These are phyloP conservation scores for Amoebophrya sp. DNA, from an alignment of 169 alveolate genomes.

Conservation along the genomic window DNA sequence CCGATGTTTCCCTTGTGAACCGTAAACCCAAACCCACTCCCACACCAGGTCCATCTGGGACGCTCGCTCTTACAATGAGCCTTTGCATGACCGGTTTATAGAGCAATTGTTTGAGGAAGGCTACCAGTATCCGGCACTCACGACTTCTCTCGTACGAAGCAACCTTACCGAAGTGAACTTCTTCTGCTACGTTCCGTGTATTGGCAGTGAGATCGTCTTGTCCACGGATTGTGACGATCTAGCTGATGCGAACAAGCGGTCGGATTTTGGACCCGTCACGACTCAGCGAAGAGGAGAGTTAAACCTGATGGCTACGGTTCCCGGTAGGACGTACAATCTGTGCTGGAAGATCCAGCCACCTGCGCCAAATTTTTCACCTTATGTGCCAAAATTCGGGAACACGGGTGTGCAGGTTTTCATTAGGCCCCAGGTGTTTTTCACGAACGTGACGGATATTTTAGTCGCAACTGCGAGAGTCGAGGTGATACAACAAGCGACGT, in stretches of 20 bases:
- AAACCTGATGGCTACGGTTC: neutral
- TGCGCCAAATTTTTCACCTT: neutral
- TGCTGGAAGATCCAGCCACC: neutral
- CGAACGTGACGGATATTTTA: neutral
- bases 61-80: neutral
- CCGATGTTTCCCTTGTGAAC: too few species aligned
- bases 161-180: neutral
- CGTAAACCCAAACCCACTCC: too few species aligned
- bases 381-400: neutral
- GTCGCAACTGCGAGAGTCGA: neutral
- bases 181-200: neutral
- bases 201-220: neutral
- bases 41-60: neutral
- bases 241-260: neutral
- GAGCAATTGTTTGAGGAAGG: neutral
- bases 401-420: neutral
- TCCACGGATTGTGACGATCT: neutral
- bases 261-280: neutral
- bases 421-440: neutral
- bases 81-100: neutral
- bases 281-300: neutral
- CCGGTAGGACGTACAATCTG: neutral
- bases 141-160: neutral
- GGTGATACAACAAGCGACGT: neutral
- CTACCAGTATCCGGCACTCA: neutral